phyloP scores from a whole-genome alignment of 495 filamentous ascomycete species.

The Cladorrhinum samala region DNA sequence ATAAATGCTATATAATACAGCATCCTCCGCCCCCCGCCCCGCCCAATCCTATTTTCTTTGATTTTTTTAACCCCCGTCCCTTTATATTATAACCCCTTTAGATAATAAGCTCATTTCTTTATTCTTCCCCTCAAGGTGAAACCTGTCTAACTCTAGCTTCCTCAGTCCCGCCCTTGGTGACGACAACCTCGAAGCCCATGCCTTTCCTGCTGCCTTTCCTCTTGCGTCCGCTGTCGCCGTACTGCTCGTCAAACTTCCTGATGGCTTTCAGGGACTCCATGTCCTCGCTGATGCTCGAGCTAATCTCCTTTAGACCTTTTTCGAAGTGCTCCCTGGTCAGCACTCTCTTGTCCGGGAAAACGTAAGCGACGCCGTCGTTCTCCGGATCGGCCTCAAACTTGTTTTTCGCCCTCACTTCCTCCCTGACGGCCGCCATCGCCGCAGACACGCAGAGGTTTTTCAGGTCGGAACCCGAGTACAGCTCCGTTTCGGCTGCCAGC shows the following conservation, averaged over 20 bases:
- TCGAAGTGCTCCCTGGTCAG: slow-evolving; percentile 69
- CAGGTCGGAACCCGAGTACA: slow-evolving; percentile 95
- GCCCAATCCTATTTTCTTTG: too few species aligned
- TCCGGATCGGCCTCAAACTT: slow-evolving; percentile 28
- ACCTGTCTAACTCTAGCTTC: slow-evolving; percentile 31
- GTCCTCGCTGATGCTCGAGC: slow-evolving; percentile 88
- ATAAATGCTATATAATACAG: too few species aligned
- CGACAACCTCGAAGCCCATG: slow-evolving; percentile 60
- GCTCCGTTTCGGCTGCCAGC: slow-evolving; percentile 68
- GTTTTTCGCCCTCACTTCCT: slow-evolving; percentile 53
- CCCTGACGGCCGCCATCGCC: slow-evolving; percentile 79
- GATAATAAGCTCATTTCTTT: neutral
- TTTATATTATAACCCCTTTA: too few species aligned
- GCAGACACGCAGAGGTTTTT: slow-evolving; percentile 92
- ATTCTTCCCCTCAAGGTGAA: neutral
- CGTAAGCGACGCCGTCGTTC: slow-evolving; percentile 33
- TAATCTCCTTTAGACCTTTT: slow-evolving; percentile 81
- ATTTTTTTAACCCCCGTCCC: too few species aligned
- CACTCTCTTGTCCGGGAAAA: slow-evolving; percentile 61
- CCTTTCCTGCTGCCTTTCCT: slow-evolving; percentile 53
- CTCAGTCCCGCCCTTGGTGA: slow-evolving; percentile 14
- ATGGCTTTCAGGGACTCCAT: slow-evolving; percentile 84
- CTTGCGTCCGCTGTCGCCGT: slow-evolving; percentile 76
- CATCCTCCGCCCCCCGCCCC: too few species aligned
- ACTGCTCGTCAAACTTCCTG: slow-evolving; percentile 93